These are phyloP conservation scores for Paracoccidioides lutzii DNA, from an alignment of 2,329 filamentous ascomycete species.

Conservation along the genomic window DNA sequence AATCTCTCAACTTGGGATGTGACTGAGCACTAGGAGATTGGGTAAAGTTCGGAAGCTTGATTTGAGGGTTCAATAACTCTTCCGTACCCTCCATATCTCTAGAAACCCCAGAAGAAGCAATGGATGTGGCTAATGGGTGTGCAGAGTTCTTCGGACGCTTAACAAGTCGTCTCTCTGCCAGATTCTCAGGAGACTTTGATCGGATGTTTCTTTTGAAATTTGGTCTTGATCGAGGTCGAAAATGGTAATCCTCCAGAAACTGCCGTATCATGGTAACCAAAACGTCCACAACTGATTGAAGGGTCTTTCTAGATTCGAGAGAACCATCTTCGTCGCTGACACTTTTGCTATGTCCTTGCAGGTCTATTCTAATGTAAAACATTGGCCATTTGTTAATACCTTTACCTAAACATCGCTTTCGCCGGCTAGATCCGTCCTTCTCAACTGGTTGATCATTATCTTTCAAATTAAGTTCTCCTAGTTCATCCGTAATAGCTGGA, in stretches of 20 bases:
- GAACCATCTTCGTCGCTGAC: slow-evolving; percentile 20
- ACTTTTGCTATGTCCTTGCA: slow-evolving; percentile 27
- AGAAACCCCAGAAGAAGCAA: neutral
- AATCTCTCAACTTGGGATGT: slow-evolving; percentile 13
- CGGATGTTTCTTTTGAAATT: slow-evolving; percentile 7
- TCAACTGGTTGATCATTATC: slow-evolving; percentile 16
- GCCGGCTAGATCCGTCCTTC: slow-evolving; percentile 25
- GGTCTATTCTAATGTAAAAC: slow-evolving; percentile 63
- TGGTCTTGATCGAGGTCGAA: slow-evolving; percentile 40
- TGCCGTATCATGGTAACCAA: slow-evolving; percentile 56
- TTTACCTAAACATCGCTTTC: slow-evolving; percentile 41
- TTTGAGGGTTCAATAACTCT: slow-evolving; percentile 14
- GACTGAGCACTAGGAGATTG: slow-evolving; percentile 7
- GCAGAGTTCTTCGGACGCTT: slow-evolving; percentile 3
- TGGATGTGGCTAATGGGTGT: neutral
- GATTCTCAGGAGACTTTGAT: neutral
- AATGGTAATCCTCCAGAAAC: slow-evolving; percentile 62
- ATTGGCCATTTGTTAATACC: slow-evolving; percentile 73
- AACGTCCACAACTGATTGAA: slow-evolving; percentile 51
- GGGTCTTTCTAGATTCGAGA: slow-evolving; percentile 26
- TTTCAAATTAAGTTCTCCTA: slow-evolving; percentile 21
- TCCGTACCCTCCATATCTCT: slow-evolving; percentile 10
- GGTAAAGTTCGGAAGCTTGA: slow-evolving; percentile 21
- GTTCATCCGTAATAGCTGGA: slow-evolving; percentile 23
- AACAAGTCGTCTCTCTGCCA: neutral